Evolutionary conservation across 768 basidiomycete species (phyloP), one percentile per base, ranked within the genome.

Genomic region (Rhodotorula diobovata): DNA sequence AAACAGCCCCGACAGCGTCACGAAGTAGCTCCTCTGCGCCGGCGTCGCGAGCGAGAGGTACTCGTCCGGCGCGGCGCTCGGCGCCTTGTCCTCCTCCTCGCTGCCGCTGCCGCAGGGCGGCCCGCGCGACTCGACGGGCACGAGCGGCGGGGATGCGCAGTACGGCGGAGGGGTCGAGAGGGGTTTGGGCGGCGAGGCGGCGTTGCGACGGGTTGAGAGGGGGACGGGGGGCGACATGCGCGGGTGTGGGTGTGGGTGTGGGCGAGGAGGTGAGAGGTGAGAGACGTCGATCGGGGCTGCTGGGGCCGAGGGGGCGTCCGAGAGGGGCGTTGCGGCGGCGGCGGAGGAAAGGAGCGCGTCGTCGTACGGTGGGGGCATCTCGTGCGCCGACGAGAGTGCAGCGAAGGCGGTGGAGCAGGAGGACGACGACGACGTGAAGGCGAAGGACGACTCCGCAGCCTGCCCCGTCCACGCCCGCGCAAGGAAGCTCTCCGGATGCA

Each of bases 1-100:
- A 32, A 70, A 70, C 32, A 64, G 4, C 21, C 53, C 63, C 25
- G n/a, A 30, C 32, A 70, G 63, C 30, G 53, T 41, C 18, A 70
- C 62, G 32, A 70, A 70, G 51, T 70, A 60, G 59, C 50, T 60
- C 34, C 56, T 23, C 54, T 70, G 68, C 6, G 53, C 64, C 18
- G 68, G 68, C 54, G 63, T 64, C 32, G 63, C 53, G 54, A 55
- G 63, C 54, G 54, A 43, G 35, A 55, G 63, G 9, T 53, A 53
- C 53, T 63, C 41, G 39, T 37, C n/a, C 14, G n/a, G 55, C 62
- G 53, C 51, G 48, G 7, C 30, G 14, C 6, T 43, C 41, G 46
- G 8, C 46, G 21, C 46, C 46, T 3, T 18, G 20, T 48, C 48
- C 23, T 28, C 25, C 25, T 25, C 48, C 41, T 15, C 41, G 41